Evolutionary conservation across 2,329 filamentous ascomycete species (phyloP).

Genomic region (Cercospora sp.): DNA sequence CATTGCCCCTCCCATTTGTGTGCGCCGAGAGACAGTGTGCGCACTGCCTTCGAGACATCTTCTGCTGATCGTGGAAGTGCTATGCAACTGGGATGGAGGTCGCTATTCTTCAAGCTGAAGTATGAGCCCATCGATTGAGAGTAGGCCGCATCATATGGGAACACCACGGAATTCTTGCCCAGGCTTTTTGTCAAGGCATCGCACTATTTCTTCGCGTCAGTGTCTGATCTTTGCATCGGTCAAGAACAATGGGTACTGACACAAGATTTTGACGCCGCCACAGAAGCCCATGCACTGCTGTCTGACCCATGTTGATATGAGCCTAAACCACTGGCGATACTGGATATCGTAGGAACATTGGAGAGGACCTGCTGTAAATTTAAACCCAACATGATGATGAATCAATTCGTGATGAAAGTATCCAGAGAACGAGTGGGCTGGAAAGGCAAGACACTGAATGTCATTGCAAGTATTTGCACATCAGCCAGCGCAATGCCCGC

Average conservation of each 20-base stretch:
- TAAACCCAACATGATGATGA: not conserved
- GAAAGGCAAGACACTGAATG: not conserved
- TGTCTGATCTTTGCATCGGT: not conserved
- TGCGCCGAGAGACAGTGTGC: conserved; percentile 13
- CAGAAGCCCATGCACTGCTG: not conserved
- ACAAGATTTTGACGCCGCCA: conserved; percentile 10
- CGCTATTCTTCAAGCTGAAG: conserved; percentile 28
- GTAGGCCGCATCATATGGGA: conserved; percentile 22
- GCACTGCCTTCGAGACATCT: conserved; percentile 27
- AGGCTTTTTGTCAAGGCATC: conserved; percentile 9
- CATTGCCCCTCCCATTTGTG: conserved; percentile 21
- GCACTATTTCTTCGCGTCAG: not conserved
- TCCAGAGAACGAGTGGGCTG: not conserved
- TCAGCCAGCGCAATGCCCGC: not conserved
- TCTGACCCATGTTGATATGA: not conserved
- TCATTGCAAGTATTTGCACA: not conserved
- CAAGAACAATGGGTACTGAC: not conserved
- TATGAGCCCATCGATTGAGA: conserved; percentile 28
- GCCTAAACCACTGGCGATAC: not conserved
- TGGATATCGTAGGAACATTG: conserved; percentile 1
- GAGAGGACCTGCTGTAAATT: conserved; percentile 6
- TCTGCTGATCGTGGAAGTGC: conserved; percentile 21
- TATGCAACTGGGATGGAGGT: conserved; percentile 26
- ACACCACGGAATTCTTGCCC: conserved; percentile 12
- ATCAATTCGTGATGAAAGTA: not conserved